Conservation (phyloP, 108 stramenopile species). For the Cylindrotheca closterium region DNA sequence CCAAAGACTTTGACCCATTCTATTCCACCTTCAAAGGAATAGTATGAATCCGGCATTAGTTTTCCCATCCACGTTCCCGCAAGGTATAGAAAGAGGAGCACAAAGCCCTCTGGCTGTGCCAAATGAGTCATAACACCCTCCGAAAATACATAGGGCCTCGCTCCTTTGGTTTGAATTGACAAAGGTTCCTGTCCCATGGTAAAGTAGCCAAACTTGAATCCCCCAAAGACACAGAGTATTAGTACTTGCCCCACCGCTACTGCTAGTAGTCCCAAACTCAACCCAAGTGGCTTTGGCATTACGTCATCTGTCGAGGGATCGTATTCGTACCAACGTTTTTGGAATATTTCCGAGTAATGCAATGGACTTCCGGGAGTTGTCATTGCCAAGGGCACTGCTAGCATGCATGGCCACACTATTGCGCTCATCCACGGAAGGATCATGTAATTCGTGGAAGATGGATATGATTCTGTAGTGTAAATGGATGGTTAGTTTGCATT, state of each 20-base stretch:
- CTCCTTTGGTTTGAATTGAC: constrained; percentile 77
- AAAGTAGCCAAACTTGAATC: constrained; percentile 48
- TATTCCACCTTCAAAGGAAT: constrained; percentile 78
- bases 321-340: constrained; percentile 53
- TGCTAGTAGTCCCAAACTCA: constrained; percentile 74
- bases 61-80: constrained; percentile 84
- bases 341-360: constrained; percentile 59
- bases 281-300: constrained; percentile 71
- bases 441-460: background rate
- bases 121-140: constrained; percentile 81
- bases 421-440: constrained; percentile 56
- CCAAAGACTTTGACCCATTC: constrained; percentile 61
- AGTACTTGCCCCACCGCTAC: constrained; percentile 83
- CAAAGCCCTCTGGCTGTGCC: constrained; percentile 89
- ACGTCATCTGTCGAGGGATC: constrained; percentile 10
- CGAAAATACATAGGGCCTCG: constrained; percentile 61
- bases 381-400: constrained; percentile 63
- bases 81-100: constrained; percentile 80
- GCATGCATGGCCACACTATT: constrained; percentile 79
- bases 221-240: constrained; percentile 62
- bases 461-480: background rate
- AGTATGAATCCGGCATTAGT: constrained; percentile 85
- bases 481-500: background rate
- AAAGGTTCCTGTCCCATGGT: constrained; percentile 44
- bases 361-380: constrained; percentile 36